Conservation (phyloP, 768 basidiomycete species). For the Tylopilus vinaceipallidus region DNA sequence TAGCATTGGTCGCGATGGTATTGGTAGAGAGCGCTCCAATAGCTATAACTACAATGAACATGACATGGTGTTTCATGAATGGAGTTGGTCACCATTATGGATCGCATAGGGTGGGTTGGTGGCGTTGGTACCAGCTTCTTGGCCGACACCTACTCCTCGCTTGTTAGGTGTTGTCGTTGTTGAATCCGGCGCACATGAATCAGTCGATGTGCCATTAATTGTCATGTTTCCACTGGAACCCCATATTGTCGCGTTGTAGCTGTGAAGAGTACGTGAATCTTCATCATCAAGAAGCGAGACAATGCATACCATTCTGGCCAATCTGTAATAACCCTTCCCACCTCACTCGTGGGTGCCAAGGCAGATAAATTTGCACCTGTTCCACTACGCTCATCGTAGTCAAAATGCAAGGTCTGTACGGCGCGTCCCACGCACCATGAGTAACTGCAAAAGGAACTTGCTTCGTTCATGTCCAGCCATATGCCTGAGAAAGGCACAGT, state of each 20-base stretch:
- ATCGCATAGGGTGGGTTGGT: conserved; percentile 66
- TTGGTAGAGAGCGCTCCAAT: conserved; percentile 50
- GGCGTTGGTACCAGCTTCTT: conserved; percentile 45
- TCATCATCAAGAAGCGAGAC: not conserved
- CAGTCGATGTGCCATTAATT: conserved; percentile 63
- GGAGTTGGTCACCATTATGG: conserved; percentile 57
- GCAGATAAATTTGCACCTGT: conserved; percentile 55
- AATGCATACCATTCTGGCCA: conserved; percentile 68
- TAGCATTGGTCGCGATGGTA: conserved; percentile 69
- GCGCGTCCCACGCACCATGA: conserved; percentile 60
- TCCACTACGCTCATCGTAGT: conserved; percentile 30
- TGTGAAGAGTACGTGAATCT: too few relatives aligned
- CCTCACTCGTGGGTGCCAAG: conserved; percentile 50
- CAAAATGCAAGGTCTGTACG: too few relatives aligned
- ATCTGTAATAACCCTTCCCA: conserved; percentile 48
- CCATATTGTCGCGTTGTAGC: conserved; percentile 61
- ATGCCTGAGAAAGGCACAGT: conserved; percentile 61
- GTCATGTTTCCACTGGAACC: conserved; percentile 76
- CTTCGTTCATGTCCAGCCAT: conserved; percentile 73
- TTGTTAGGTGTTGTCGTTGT: conserved; percentile 25
- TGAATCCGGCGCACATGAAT: conserved; percentile 30
- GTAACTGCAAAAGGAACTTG: conserved; percentile 60
- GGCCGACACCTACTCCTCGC: conserved; percentile 51
- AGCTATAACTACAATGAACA: conserved; percentile 35
- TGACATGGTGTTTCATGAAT: not conserved